Evolutionary conservation across 2,329 filamentous ascomycete species (phyloP), one percentile per base, ranked within the genome.

Genomic region (Xylaria hypoxylon): DNA sequence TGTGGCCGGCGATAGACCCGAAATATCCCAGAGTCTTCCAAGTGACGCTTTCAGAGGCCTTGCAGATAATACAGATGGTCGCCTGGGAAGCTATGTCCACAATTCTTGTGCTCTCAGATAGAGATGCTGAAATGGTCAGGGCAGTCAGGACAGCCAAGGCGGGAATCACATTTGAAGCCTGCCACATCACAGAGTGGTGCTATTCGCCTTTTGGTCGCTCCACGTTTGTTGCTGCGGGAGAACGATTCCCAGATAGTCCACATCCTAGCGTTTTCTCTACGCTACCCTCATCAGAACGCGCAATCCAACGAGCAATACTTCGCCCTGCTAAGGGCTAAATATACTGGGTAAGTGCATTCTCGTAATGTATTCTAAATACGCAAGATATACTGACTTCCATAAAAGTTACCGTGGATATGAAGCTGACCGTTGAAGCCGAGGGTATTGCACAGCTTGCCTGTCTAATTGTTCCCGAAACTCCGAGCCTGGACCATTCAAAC

Each of bases 151-250:
- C 5, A 35, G 31, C 31, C 22, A 26, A 5, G 24, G 13, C 3
- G 24, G n/a, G 26, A 13, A 22, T 70, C 24, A 13, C 44, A 10
- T 35, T 65, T 8, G 48, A 55, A 22, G 19, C 58, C 4, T 38
- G 62, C 24, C 45, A 60, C 13, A 47, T 68, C 26, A 50, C 60
- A 1, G 57, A 70, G 44, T 71, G 31, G 47, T 48, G 55, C 2
- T 44, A 55, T 35, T 62, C 55, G 52, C 44, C 60, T n/a, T 42
- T 28, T 5, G 64, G 59, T 2, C 31, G 40, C 19, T 47, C 62
- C 15, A 38, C 44, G n/a, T 71, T 64, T 48, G 45, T 65, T 40
- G 62, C 59, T 15, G 62, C 51, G 22, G 66, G 59, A 10, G 61
- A 63, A 7, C 15, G 35, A 17, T 58, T 51, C n/a, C 61, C 61